Conservation (phyloP, 1,284 basidiomycete species). For the Athelia sp. region DNA sequence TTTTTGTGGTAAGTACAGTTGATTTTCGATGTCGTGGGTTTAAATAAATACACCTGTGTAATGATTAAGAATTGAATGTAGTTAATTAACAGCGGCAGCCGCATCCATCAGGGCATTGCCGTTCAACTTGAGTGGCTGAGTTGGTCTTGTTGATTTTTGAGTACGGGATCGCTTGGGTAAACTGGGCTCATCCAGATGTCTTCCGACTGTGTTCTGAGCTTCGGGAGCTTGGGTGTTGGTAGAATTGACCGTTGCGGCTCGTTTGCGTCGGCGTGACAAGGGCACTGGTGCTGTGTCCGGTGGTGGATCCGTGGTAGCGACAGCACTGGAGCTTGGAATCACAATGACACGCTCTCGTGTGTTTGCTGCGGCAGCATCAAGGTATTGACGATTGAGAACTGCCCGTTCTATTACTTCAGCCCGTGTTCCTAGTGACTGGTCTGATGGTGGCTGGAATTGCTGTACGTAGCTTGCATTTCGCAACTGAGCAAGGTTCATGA, state of each 20-base stretch:
- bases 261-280: neutral
- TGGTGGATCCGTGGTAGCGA: neutral
- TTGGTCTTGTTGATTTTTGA: neutral
- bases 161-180: neutral
- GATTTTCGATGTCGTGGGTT: neutral
- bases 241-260: neutral
- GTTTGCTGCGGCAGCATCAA: neutral
- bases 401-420: neutral
- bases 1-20: neutral
- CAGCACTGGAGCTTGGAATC: neutral
- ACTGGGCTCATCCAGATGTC: neutral
- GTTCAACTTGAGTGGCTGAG: neutral
- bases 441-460: neutral
- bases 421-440: neutral
- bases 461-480: neutral
- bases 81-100: neutral
- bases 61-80: neutral
- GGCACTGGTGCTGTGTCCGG: neutral
- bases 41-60: neutral
- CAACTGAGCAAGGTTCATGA: neutral
- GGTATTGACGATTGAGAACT: neutral
- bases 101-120: neutral
- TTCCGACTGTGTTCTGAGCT: no score
- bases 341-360: neutral
- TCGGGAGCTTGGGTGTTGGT: neutral